Percentiles rank a stretch among this genome's conserved stretches.
Evolutionary conservation across 2,329 filamentous ascomycete genomes (phyloP).

Genomic region (Helminthosporium solani): DNA sequence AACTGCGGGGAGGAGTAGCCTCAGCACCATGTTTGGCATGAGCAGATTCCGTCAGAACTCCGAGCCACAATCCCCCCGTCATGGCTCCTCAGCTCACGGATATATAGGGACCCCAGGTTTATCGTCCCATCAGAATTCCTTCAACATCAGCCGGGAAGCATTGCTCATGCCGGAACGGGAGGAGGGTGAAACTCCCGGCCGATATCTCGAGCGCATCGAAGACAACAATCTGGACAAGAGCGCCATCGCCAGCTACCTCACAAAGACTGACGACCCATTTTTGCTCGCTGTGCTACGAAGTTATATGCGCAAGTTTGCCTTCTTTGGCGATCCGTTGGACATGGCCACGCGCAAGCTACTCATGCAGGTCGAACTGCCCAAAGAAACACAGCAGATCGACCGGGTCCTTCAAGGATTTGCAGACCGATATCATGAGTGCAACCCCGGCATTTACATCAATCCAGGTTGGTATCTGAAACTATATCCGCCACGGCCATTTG

Average conservation of each 20-base stretch:
- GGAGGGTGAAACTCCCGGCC: slow-evolving; percentile 86
- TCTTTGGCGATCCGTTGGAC: slow-evolving; percentile 96
- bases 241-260: slow-evolving; percentile 79
- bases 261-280: slow-evolving; percentile 83
- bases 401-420: slow-evolving; percentile 91
- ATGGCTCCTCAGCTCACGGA: slow-evolving; percentile 60
- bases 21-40: slow-evolving; percentile 82
- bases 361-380: slow-evolving; percentile 94
- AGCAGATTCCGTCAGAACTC: slow-evolving; percentile 78
- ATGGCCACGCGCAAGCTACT: slow-evolving; percentile 95
- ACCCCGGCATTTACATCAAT: slow-evolving; percentile 88
- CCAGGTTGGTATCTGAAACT: slow-evolving; percentile 52
- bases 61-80: slow-evolving; percentile 61
- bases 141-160: slow-evolving; percentile 73
- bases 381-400: slow-evolving; percentile 98
- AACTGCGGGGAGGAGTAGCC: slow-evolving; percentile 82
- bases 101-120: slow-evolving; percentile 70
- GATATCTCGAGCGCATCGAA: slow-evolving; percentile 82
- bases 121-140: slow-evolving; percentile 78
- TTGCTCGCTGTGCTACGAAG: slow-evolving; percentile 81
- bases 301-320: slow-evolving; percentile 92
- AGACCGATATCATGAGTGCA: slow-evolving; percentile 96
- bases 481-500: not conserved
- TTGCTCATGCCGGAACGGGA: slow-evolving; percentile 71
- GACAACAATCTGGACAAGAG: slow-evolving; percentile 74